Evolutionary conservation across 2,329 filamentous ascomycete species (phyloP).

Genomic region (Penicillium sp.): DNA sequence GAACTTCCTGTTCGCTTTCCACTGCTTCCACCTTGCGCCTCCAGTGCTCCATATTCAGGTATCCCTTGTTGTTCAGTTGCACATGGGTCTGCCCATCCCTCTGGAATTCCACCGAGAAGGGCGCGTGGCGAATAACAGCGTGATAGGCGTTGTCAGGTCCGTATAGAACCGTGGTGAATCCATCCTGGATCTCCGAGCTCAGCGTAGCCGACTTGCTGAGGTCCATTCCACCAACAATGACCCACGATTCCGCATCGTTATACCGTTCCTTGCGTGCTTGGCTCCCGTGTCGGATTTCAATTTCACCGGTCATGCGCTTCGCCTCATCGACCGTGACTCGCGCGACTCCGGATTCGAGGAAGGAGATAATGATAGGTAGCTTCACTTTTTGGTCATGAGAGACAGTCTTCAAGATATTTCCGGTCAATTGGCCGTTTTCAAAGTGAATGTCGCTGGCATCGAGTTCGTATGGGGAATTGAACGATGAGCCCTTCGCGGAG

Average conservation of each 20-base stretch:
- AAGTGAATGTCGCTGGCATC: slow-evolving; percentile 73
- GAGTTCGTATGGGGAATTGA: slow-evolving; percentile 81
- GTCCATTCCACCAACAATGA: slow-evolving; percentile 79
- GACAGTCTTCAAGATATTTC: slow-evolving; percentile 79
- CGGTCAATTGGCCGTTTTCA: slow-evolving; percentile 79
- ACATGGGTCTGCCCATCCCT: slow-evolving; percentile 81
- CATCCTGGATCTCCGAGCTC: slow-evolving; percentile 66
- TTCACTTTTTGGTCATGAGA: slow-evolving; percentile 71
- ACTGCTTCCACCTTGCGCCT: slow-evolving; percentile 78
- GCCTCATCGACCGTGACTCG: slow-evolving; percentile 92
- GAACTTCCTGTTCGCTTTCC: slow-evolving; percentile 52
- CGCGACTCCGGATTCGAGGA: slow-evolving; percentile 86
- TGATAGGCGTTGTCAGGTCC: slow-evolving; percentile 77
- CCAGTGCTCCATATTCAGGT: slow-evolving; percentile 96
- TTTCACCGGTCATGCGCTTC: slow-evolving; percentile 83
- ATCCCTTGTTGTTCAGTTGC: slow-evolving; percentile 85
- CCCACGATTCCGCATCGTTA: slow-evolving; percentile 87
- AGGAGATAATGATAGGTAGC: slow-evolving; percentile 82
- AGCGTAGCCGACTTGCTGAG: slow-evolving; percentile 74
- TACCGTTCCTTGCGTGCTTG: slow-evolving; percentile 88
- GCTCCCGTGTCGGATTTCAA: slow-evolving; percentile 84
- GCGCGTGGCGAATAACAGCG: slow-evolving; percentile 80
- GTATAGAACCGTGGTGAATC: slow-evolving; percentile 76
- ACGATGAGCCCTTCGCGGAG: slow-evolving; percentile 66
- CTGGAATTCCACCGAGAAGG: slow-evolving; percentile 85